These are phyloP conservation scores for Funneliformis mosseae DNA, from an alignment of 192 early-diverging fungal species.

Conservation along the genomic window DNA sequence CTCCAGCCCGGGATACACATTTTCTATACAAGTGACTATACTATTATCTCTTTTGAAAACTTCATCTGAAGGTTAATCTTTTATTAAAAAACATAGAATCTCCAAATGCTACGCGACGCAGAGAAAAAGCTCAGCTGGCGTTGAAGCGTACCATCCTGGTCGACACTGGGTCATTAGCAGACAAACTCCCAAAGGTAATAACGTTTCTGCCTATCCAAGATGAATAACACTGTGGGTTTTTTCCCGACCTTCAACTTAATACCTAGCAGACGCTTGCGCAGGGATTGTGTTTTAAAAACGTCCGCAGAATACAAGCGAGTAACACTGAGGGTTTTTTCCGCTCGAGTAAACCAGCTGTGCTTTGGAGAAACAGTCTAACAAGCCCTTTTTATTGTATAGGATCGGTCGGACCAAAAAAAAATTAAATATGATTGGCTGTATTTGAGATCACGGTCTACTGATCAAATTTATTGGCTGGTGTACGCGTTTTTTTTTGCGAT, in stretches of 20 bases:
- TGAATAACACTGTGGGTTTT: constrained; percentile 24
- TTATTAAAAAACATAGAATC: not conserved
- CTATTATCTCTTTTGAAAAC: too few species aligned
- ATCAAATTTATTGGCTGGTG: not conserved
- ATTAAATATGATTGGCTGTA: constrained; percentile 5
- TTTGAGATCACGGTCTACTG: too few species aligned
- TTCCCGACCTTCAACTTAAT: constrained; percentile 33
- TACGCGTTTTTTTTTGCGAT: not conserved
- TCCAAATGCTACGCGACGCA: not conserved
- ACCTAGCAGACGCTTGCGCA: constrained; percentile 36
- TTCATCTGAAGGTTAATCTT: not conserved
- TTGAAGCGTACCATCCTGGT: constrained; percentile 1
- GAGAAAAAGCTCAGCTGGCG: not conserved
- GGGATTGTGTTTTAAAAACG: constrained; percentile 34
- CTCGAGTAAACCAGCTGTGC: constrained; percentile 31
- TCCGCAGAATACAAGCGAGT: constrained; percentile 36
- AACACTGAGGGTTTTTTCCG: constrained; percentile 29
- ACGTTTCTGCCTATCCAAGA: constrained; percentile 8
- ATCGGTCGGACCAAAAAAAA: not conserved
- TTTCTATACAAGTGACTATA: too few species aligned
- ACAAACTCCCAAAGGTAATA: constrained; percentile 2
- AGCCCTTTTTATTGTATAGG: constrained; percentile 2
- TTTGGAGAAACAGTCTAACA: constrained; percentile 16
- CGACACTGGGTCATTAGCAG: not conserved
- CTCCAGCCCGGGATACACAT: too few species aligned